Evolutionary conservation across 2,329 filamentous ascomycete species (phyloP), one percentile per base, ranked within the genome.

Genomic region (Fusarium duplospermum): DNA sequence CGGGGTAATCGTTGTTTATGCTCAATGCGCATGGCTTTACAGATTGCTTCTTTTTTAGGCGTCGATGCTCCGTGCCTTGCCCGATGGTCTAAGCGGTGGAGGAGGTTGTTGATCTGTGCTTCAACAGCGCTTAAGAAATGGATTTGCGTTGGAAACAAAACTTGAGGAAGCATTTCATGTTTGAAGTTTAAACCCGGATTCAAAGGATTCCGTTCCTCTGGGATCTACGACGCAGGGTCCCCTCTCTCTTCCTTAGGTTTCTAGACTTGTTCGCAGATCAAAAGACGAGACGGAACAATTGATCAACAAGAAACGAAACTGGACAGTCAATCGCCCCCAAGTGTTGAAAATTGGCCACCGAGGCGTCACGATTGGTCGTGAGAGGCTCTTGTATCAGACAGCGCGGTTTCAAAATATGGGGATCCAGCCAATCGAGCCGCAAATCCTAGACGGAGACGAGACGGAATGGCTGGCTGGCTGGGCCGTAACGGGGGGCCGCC

Each of bases 301-400:
- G 40, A 50, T 50, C 45, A 50, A 50, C 24, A 50, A 50, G 45
- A 50, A 50, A 50, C 45, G 14, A 42, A 42, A 42, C 38, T 38
- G 20, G 38, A 20, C n/a, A 42, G 40, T 20, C 45, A 40, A 27
- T 50, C 24, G 45, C 40, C 45, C 29, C 24, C 40, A 24, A 50
- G 50, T 56, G 29, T 60, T 22, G 38, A 47, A 33, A 27, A 50
- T 27, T 45, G 36, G 20, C 42, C 20, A 36, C 59, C 24, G 22
- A 50, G 27, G 20, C 59, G 40, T 31, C 59, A 27, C 50, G 63
- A 66, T 66, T 66, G 63, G 63, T 29, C 24, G 45, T 10, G 45
- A 50, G 45, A 5, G 45, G 24, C 45, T 73, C 72, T 72, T 73
- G 68, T 58, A 65, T 69, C 67, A 74, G 61, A 73, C 67, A 67